Conservation (phyloP, 1,139 yeast genomes). For the Ogataea hybrid region DNA sequence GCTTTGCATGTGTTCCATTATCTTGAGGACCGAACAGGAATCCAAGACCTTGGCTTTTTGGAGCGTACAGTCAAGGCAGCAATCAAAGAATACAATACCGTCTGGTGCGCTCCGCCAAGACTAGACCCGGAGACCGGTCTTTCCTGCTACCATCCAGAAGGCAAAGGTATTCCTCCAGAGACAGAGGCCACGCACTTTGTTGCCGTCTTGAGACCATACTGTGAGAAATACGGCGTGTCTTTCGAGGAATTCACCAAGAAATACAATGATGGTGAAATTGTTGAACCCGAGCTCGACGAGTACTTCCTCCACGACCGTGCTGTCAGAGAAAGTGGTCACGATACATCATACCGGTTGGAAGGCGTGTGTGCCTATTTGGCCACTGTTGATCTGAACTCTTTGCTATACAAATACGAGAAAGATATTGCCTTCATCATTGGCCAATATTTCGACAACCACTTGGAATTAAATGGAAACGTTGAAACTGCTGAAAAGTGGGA, state of each 20-base stretch:
- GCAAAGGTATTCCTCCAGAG: constrained; percentile 92
- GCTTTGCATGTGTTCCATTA: constrained; percentile 67
- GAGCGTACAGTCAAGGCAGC: constrained; percentile 71
- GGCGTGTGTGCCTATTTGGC: constrained; percentile 89
- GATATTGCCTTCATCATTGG: constrained; percentile 74
- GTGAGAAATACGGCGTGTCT: constrained; percentile 57
- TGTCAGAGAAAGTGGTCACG: constrained; percentile 96
- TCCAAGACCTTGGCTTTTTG: constrained; percentile 47
- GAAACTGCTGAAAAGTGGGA: constrained; percentile 62
- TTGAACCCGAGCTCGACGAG: constrained; percentile 80
- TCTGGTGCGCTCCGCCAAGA: constrained; percentile 80
- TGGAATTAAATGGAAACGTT: constrained; percentile 39
- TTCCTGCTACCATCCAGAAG: constrained; percentile 89
- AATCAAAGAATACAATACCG: constrained; percentile 77
- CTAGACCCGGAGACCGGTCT: constrained; percentile 74
- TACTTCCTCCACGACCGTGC: constrained; percentile 93
- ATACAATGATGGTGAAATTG: constrained; percentile 65
- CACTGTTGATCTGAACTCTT: constrained; percentile 83
- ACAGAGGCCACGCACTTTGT: constrained; percentile 90
- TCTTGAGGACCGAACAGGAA: constrained; percentile 34
- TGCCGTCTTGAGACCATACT: constrained; percentile 66
- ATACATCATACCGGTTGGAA: constrained; percentile 87
- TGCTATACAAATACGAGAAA: constrained; percentile 84
- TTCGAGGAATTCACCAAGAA: constrained; percentile 68
- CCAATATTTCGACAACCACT: constrained; percentile 51